Evolutionary conservation across 495 filamentous ascomycete genomes (phyloP).

Genomic region (Xylaria castorea): DNA sequence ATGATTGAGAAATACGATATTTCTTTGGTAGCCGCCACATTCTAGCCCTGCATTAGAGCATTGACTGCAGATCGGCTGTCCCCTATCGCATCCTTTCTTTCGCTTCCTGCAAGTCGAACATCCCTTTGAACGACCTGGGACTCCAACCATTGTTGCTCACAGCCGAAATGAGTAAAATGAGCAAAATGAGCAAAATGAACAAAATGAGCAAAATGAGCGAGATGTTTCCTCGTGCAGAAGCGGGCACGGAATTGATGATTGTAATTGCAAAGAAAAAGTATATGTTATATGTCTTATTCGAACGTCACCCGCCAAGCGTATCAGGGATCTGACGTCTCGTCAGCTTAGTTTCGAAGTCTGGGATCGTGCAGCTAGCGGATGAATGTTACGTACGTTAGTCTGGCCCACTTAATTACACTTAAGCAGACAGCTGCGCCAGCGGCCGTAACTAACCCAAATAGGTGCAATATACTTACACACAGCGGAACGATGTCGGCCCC

Average conservation of each 20-base stretch:
- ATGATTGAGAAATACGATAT: constrained; percentile 26
- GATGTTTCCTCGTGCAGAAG: not conserved
- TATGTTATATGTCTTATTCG: not conserved
- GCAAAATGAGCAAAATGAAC: too few relatives aligned
- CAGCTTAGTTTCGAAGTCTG: not conserved
- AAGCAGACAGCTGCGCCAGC: not conserved
- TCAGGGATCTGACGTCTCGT: not conserved
- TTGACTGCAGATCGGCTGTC: constrained; percentile 18
- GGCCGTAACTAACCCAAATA: not conserved
- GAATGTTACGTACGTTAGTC: not conserved
- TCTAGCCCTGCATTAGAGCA: constrained; percentile 21
- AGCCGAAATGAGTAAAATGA: not conserved
- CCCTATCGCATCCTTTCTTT: constrained; percentile 30
- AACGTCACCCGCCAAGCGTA: not conserved
- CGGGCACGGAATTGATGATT: not conserved
- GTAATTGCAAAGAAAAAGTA: too few relatives aligned
- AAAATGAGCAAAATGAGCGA: too few relatives aligned
- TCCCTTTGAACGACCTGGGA: constrained; percentile 32
- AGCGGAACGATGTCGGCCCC: not conserved
- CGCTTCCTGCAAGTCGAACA: constrained; percentile 30
- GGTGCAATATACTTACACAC: not conserved
- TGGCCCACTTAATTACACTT: not conserved
- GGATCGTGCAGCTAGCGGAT: not conserved
- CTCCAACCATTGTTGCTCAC: constrained; percentile 28
- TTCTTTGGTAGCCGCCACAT: constrained; percentile 29